Evolutionary conservation across 2,329 filamentous ascomycete species (phyloP).

Genomic region (Juglanconis juglandina): DNA sequence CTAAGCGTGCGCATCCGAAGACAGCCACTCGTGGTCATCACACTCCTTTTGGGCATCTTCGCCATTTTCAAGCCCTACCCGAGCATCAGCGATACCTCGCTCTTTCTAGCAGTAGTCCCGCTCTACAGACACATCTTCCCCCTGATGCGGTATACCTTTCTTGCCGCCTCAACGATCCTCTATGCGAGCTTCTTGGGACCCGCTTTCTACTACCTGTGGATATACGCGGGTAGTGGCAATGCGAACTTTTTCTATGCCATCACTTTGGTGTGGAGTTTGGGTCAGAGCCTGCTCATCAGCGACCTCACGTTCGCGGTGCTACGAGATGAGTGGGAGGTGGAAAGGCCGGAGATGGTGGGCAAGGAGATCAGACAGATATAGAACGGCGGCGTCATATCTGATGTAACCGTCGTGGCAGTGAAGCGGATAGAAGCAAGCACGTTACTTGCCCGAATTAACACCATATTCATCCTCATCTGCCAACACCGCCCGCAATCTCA

Average conservation of each 20-base stretch:
- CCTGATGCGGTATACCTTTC: conserved; percentile 88
- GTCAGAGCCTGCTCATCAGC: conserved; percentile 79
- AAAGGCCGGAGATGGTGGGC: conserved; percentile 83
- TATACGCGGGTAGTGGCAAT: conserved; percentile 95
- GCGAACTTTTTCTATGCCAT: conserved; percentile 99
- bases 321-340: conserved; percentile 89
- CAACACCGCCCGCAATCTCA: not conserved
- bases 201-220: conserved; percentile 96
- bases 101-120: conserved; percentile 80
- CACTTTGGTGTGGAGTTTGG: conserved; percentile 95
- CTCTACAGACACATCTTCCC: conserved; percentile 91
- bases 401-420: too few species aligned
- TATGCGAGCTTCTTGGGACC: conserved; percentile 88
- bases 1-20: conserved; percentile 76
- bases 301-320: conserved; percentile 86
- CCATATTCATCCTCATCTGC: not conserved
- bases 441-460: too few species aligned
- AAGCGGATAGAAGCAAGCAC: not conserved
- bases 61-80: conserved; percentile 97
- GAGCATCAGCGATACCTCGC: conserved; percentile 81
- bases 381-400: not conserved
- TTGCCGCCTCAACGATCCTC: conserved; percentile 75
- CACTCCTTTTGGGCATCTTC: conserved; percentile 83
- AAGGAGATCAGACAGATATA: conserved; percentile 79
- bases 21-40: conserved; percentile 83